Evolutionary conservation across 2,329 filamentous ascomycete genomes (phyloP), one percentile per base, ranked within the genome.

Genomic region (Bipolaris bicolor): DNA sequence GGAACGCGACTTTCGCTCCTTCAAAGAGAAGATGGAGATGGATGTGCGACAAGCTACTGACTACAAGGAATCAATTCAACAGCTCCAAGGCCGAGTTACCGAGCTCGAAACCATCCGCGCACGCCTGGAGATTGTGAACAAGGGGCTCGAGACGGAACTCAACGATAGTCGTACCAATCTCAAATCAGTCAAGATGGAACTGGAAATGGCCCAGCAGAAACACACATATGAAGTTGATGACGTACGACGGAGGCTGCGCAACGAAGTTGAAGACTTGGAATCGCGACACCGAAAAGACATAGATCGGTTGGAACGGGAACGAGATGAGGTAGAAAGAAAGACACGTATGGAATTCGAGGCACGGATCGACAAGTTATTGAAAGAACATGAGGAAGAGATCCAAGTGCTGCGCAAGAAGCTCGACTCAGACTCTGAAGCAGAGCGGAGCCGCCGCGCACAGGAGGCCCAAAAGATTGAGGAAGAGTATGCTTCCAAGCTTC

Each of bases 21-120:
- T 98, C 60, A 89, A 89, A 69, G 83, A 88, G 56, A 88, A 90
- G 62, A 86, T 97, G 71, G 86, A 87, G 57, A 83, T 84, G 31
- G 88, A 90, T 20, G 83, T 89, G 10, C 84, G 83, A 39, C 88
- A 91, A 52, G 88, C 86, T 66, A 88, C 85, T 55, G 84, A 82
- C 5, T 81, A 92, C 59, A 91, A 94, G 66, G 89, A 95, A 61
- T 85, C 88, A 0, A 82, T 96, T 44, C 86, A 89, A 15, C 67
- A 90, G 9, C 89, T 90, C 63, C 96, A 94, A 72, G 84, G 82
- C 49, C 86, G 88, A 83, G 84, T 86, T 40, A 78, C 76, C 43
- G 85, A 88, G 57, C 77, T 88, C 26, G 86, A 89, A 66, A 73
- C 76, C 13, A 79, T 81, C 36, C 79, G 80, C 44, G 76, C 80